phyloP scores from a whole-genome alignment of 805 yeast genomes.

The Blastobotrys chiropterorum region DNA sequence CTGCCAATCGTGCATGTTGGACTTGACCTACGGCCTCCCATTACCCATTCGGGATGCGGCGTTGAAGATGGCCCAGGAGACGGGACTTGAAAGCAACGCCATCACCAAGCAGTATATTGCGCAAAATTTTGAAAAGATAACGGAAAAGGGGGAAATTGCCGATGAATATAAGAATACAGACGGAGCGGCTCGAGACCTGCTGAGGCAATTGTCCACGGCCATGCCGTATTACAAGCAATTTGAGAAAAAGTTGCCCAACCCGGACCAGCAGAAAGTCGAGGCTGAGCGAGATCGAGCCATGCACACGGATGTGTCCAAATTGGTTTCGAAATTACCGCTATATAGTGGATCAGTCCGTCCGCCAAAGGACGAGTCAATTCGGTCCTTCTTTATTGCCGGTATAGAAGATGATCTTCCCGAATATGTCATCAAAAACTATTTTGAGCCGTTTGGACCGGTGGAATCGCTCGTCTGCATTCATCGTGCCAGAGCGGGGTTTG shows the following conservation, averaged over 20 bases:
- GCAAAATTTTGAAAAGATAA: slow-evolving; percentile 37
- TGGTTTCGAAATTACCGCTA: slow-evolving; percentile 60
- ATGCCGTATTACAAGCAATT: slow-evolving; percentile 25
- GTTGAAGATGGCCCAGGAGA: slow-evolving; percentile 58
- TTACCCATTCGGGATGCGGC: slow-evolving; percentile 74
- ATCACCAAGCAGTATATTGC: slow-evolving; percentile 54
- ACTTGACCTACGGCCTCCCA: slow-evolving; percentile 76
- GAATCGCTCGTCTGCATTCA: slow-evolving; percentile 48
- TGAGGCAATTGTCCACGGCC: slow-evolving; percentile 41
- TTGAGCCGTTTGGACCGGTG: slow-evolving; percentile 42
- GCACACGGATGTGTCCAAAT: slow-evolving; percentile 42
- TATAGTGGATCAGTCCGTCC: slow-evolving; percentile 44
- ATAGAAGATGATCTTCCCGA: slow-evolving; percentile 61
- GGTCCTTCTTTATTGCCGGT: slow-evolving; percentile 71
- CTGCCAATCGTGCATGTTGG: slow-evolving; percentile 85
- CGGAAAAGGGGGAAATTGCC: slow-evolving; percentile 22
- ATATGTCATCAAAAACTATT: slow-evolving; percentile 47
- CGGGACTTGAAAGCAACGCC: slow-evolving; percentile 35
- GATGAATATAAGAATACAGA: slow-evolving; percentile 20
- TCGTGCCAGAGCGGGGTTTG: slow-evolving; percentile 56
- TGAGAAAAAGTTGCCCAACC: neutral
- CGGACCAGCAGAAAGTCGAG: slow-evolving; percentile 1
- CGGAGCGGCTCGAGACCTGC: slow-evolving; percentile 44
- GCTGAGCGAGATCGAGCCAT: slow-evolving; percentile 12
- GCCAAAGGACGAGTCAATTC: slow-evolving; percentile 39